A percentile compares a stretch with the other conserved stretches of the same genome.
Evolutionary conservation across 2,329 filamentous ascomycete genomes (phyloP).

Genomic region (Aspergillus japonicus): DNA sequence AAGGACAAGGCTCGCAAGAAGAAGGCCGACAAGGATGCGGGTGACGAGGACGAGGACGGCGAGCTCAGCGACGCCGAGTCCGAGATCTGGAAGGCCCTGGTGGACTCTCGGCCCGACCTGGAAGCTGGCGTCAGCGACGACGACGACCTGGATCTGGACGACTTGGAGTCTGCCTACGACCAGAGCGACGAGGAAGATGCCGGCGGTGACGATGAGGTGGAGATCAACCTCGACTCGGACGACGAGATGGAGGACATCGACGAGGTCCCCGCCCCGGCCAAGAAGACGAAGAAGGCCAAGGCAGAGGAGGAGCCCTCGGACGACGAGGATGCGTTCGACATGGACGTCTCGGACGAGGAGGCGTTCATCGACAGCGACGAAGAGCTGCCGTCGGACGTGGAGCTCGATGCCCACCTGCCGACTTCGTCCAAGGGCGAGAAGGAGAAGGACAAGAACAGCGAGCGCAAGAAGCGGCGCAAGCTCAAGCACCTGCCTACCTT

Average conservation of each 20-base stretch:
- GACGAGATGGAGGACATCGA: constrained; percentile 49
- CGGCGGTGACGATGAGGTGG: constrained; percentile 47
- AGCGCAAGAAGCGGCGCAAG: constrained; percentile 69
- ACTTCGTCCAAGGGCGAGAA: constrained; percentile 38
- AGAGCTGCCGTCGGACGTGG: constrained; percentile 53
- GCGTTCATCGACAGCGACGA: constrained; percentile 55
- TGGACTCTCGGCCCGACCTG: constrained; percentile 74
- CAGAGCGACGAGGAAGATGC: constrained; percentile 43
- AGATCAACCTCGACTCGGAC: constrained; percentile 49
- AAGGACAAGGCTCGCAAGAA: constrained; percentile 51
- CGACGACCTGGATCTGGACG: constrained; percentile 58
- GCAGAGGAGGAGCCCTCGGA: constrained; percentile 44
- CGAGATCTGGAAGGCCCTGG: constrained; percentile 89
- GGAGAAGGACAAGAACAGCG: constrained; percentile 41
- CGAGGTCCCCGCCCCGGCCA: constrained; percentile 46
- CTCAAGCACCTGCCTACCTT: constrained; percentile 89
- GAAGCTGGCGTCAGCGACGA: constrained; percentile 62
- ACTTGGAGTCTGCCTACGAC: constrained; percentile 53
- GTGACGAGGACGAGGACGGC: constrained; percentile 42
- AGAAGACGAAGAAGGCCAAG: constrained; percentile 29
- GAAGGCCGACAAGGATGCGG: constrained; percentile 53
- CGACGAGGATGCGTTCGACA: constrained; percentile 56
- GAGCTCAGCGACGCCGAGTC: constrained; percentile 64
- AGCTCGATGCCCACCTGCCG: constrained; percentile 44
- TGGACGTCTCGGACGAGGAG: constrained; percentile 48